Evolutionary conservation across 768 basidiomycete species (phyloP).

Genomic region (Nidularia pulvinata): DNA sequence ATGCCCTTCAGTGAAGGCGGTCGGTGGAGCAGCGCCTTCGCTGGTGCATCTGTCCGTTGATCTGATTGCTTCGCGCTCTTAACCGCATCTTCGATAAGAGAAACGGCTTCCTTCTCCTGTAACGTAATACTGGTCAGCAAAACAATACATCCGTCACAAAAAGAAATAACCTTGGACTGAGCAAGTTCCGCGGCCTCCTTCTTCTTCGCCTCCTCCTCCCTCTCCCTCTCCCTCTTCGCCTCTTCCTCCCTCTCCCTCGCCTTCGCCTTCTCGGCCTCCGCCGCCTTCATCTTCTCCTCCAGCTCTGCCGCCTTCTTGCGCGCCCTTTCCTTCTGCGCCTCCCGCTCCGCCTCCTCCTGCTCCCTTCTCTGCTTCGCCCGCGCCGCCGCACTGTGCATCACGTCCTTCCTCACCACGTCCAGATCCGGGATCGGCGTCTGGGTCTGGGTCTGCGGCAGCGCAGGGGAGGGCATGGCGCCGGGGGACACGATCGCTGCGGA

Average conservation of each 20-base stretch:
- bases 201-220: conserved; percentile 3
- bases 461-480: conserved; percentile 16
- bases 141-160: background rate
- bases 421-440: conserved; percentile 42
- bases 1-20: conserved; percentile 29
- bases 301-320: conserved; percentile 77
- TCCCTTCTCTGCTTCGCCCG: conserved; percentile 79
- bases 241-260: conserved; percentile 13
- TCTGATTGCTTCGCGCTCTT: conserved; percentile 9
- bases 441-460: conserved; percentile 30
- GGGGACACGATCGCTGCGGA: conserved; percentile 36
- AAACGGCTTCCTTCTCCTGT: conserved; percentile 34
- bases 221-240: conserved; percentile 15
- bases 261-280: conserved; percentile 31
- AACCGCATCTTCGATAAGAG: conserved; percentile 47
- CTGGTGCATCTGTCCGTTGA: conserved; percentile 1
- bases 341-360: conserved; percentile 82
- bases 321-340: conserved; percentile 80
- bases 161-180: conserved; percentile 8
- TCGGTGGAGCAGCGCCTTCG: conserved; percentile 18
- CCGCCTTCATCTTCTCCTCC: conserved; percentile 62
- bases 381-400: conserved; percentile 86
- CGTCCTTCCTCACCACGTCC: conserved; percentile 68
- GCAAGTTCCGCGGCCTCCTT: conserved; percentile 3
- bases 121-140: background rate